Base-by-base conservation (phyloP, 768 basidiomycete genomes). In the Rhodotorula paludigena region DNA sequence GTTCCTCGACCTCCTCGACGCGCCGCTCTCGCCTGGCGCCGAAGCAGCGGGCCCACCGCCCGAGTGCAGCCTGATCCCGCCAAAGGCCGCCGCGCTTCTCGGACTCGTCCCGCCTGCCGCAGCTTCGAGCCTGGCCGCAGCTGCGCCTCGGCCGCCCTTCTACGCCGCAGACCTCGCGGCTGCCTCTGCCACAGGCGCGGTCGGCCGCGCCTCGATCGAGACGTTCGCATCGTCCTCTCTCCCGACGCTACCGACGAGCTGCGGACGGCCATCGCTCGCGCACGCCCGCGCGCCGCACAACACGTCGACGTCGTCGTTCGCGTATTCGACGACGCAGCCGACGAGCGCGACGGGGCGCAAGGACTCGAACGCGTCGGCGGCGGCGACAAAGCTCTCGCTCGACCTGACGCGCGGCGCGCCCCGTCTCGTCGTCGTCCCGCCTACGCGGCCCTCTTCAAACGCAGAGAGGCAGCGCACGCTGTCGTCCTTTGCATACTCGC, bases 21-120 rank as follows among this genome's bases (percentile, higher is more conserved):
- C 36, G 16, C 3, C n/a, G n/a, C 21, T 23, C 36, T 39, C 54
- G 9, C 16, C 35, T 25, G 18, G n/a, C n/a, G n/a, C n/a, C n/a
- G n/a, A n/a, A n/a, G n/a, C n/a, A 21, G 44, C 25, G 7, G 23
- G 3, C 35, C 54, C 59, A 16, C 57, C 66, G 5, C 23, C 60
- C 21, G 21, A 48, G 6, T 48, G 45, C 33, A 9, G n/a, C 1
- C 23, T 63, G 45, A 38, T 68, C 28, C 67, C 67, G 3, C 61
- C 61, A 2, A 68, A 68, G 25, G 67, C 67, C 2, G 67, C 67
- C 32, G 62, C 67, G 4, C 45, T 68, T 6, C 67, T 68, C 53
- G 67, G 67, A 12, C 60, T 67, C 16, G 53, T 67, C 28, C 39
- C 55, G 10, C 55, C 66, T 4, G 52, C 65, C 7, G 38, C 55